These are phyloP conservation scores for Epichloe brachyelytri DNA, from an alignment of 2,329 filamentous ascomycete genomes.

Conservation along the genomic window DNA sequence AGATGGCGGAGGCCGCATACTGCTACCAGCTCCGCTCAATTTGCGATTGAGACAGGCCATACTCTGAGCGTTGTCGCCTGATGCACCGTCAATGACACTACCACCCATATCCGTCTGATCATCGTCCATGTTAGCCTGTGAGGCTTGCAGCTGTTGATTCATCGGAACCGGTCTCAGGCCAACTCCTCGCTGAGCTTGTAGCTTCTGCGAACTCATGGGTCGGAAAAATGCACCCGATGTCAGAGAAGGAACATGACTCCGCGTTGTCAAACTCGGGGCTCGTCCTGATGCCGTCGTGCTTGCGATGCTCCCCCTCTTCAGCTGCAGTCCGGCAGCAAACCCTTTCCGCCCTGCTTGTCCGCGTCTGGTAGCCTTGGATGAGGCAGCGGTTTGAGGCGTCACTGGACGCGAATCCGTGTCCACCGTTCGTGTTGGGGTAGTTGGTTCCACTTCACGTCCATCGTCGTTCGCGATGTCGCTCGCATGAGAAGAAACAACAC, in stretches of 20 bases:
- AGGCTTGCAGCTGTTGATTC: conserved; percentile 22
- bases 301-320: conserved; percentile 30
- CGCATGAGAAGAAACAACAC: conserved; percentile 60
- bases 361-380: conserved; percentile 34
- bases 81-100: conserved; percentile 28
- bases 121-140: conserved; percentile 22
- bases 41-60: conserved; percentile 19
- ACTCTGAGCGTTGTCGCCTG: conserved; percentile 45
- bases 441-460: conserved; percentile 28
- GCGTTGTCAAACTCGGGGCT: conserved; percentile 50
- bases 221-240: conserved; percentile 87
- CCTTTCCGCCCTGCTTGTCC: conserved; percentile 44
- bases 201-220: conserved; percentile 89
- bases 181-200: conserved; percentile 74
- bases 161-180: conserved; percentile 31
- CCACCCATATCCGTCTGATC: conserved; percentile 32
- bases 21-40: conserved; percentile 26
- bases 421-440: conserved; percentile 23
- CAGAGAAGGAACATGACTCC: conserved; percentile 80
- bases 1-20: conserved; percentile 51
- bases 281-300: conserved; percentile 36
- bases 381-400: conserved; percentile 37
- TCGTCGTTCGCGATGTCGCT: conserved; percentile 51
- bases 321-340: conserved; percentile 27
- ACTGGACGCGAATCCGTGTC: conserved; percentile 38